Base-by-base conservation (phyloP, 352 stramenopile species). In the Phytophthora rubi region DNA sequence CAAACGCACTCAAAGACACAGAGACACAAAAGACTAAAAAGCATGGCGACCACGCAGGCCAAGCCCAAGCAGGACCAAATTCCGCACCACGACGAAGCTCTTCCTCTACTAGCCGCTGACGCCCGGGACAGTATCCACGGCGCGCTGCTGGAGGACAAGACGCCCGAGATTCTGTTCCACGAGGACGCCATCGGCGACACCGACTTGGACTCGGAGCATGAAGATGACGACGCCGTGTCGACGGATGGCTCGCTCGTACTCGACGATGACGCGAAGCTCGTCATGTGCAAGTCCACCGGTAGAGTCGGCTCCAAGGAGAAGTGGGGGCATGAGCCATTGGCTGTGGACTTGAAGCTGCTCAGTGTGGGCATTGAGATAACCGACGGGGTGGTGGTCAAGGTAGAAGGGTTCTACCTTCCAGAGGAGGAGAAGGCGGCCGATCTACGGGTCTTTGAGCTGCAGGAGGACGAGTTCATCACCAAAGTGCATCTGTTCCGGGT, bases 111-210 rank as follows among this genome's bases (percentile, higher is more conserved):
- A 16, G 70, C 70, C 48, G 59, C 49, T 8, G 6, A 47, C 33
- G 28, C 8, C 0, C 56, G 56, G 2, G 70, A 70, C 45, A 67
- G 65, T 13, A 62, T 70, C 26, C 60, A 70, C 37, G 57, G 49
- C 13, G 70, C 70, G 30, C 61, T 77, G 42, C 56, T 77, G 18
- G 70, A 77, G 55, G 70, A 77, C 59, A 70, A 64, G 57, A 74
- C 61, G 23, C 70, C 70, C n/a, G 70, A 77, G 55, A 74, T 77
- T 45, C 61, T 77, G 7, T 77, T 77, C 53, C 65, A 74, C 53
- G 70, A 77, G 62, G 70, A 77, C 51, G 70, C 70, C 6, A 74
- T 77, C 57, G 70, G 49, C 39, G 70, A 74, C 15, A 74, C 65
- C 0, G 70, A 77, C 59, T 77, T 60, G 0, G 70, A 77, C 59